A percentile compares a stretch with the other conserved stretches of the same genome.
phyloP scores from a whole-genome alignment of 768 basidiomycete species.

The Leucosporidium yakuticum region DNA sequence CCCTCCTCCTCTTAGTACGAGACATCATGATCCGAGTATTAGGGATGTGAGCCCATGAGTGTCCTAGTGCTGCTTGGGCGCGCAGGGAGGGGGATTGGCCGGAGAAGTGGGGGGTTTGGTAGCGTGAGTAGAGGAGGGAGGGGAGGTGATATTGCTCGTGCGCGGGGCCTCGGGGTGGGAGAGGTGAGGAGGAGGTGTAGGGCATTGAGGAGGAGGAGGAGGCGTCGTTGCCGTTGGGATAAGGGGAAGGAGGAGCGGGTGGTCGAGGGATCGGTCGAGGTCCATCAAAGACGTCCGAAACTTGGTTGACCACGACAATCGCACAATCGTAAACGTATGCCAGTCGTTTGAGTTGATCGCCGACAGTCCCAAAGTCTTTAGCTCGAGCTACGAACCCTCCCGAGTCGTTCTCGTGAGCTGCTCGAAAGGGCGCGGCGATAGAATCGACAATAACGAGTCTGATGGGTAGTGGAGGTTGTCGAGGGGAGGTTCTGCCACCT shows the following conservation, averaged over 20 bases:
- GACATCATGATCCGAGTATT: conserved; percentile 9
- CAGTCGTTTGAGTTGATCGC: conserved; percentile 63
- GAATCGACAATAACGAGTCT: conserved; percentile 81
- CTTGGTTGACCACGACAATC: conserved; percentile 82
- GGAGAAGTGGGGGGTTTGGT: conserved; percentile 15
- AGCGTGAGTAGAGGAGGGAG: conserved; percentile 16
- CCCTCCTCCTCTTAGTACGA: neutral
- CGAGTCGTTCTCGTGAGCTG: conserved; percentile 55
- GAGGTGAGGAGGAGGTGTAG: neutral
- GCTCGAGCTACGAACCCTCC: conserved; percentile 66
- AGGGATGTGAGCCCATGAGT: conserved; percentile 21
- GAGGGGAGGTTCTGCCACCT: conserved; percentile 53
- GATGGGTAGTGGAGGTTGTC: conserved; percentile 57
- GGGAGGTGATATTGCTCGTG: conserved; percentile 22
- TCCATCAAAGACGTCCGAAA: conserved; percentile 64
- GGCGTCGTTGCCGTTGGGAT: neutral
- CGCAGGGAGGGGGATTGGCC: neutral
- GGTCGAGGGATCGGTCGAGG: neutral
- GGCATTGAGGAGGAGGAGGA: neutral
- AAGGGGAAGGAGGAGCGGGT: neutral
- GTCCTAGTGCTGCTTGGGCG: conserved; percentile 20
- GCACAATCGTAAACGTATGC: conserved; percentile 62
- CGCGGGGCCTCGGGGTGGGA: conserved; percentile 2
- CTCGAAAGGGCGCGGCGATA: conserved; percentile 75
- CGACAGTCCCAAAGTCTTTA: conserved; percentile 60